These are phyloP conservation scores for Cryptococcus sp. DNA, from an alignment of 1,284 basidiomycete species.

Conservation along the genomic window DNA sequence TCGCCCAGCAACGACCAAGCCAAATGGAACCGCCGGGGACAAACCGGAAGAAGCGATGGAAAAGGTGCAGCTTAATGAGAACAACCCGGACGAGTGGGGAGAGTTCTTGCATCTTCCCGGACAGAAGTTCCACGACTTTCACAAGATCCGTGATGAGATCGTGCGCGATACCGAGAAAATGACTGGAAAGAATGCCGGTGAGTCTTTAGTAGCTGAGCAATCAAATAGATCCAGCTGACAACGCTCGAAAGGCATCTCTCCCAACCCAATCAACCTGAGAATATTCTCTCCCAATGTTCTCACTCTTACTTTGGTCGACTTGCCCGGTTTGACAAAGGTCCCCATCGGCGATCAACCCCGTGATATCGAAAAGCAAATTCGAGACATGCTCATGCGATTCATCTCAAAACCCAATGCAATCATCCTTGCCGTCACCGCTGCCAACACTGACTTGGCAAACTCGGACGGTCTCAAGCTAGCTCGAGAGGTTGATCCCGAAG, in stretches of 20 bases:
- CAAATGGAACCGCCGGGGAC: slow-evolving; percentile 55
- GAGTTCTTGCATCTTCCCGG: slow-evolving; percentile 95
- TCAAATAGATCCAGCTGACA: not conserved
- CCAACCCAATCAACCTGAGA: slow-evolving; percentile 92
- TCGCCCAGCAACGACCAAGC: slow-evolving; percentile 61
- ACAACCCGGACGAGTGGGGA: slow-evolving; percentile 94
- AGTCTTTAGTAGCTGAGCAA: slow-evolving; percentile 17
- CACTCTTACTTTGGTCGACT: slow-evolving; percentile 93
- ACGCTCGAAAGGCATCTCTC: slow-evolving; percentile 71
- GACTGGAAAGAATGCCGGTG: slow-evolving; percentile 89
- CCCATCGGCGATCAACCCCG: slow-evolving; percentile 97
- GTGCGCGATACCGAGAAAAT: slow-evolving; percentile 95
- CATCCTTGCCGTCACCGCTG: slow-evolving; percentile 92
- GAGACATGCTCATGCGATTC: slow-evolving; percentile 94
- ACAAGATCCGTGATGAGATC: slow-evolving; percentile 95
- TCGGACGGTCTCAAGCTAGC: slow-evolving; percentile 97
- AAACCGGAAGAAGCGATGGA: slow-evolving; percentile 38
- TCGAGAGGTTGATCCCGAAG: slow-evolving; percentile 94
- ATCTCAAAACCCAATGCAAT: slow-evolving; percentile 82
- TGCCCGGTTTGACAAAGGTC: slow-evolving; percentile 90
- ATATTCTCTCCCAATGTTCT: slow-evolving; percentile 96
- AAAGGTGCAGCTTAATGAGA: slow-evolving; percentile 56
- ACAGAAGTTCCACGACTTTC: slow-evolving; percentile 97
- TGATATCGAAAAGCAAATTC: slow-evolving; percentile 97
- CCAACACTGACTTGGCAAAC: slow-evolving; percentile 96